Percentiles rank a stretch among this genome's conserved stretches.
These are phyloP conservation scores for Euphorbia schlechtendalii DNA, from an alignment of 441 rosid genomes.

Conservation along the genomic window DNA sequence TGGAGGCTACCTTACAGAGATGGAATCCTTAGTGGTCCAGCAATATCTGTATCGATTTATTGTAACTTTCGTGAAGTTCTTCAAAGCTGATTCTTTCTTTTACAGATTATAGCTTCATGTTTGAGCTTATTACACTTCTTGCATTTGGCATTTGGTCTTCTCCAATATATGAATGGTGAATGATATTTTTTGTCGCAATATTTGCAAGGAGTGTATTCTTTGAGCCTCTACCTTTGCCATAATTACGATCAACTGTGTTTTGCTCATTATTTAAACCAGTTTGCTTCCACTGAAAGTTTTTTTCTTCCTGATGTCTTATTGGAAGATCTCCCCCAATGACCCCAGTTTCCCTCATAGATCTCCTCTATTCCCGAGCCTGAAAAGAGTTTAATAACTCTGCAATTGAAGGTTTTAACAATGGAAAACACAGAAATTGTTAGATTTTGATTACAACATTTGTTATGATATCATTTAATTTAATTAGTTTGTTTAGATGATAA, in stretches of 20 bases:
- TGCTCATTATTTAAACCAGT: too few species aligned
- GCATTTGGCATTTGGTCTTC: background rate
- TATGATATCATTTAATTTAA: too few species aligned
- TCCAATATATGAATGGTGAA: background rate
- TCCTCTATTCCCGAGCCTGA: too few species aligned
- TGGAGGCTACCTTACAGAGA: background rate
- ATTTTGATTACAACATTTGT: too few species aligned
- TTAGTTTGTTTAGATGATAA: too few species aligned
- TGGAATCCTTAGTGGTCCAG: background rate
- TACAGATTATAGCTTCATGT: background rate
- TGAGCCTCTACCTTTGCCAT: background rate
- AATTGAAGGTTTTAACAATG: too few species aligned
- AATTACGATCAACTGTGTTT: too few species aligned
- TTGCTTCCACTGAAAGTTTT: too few species aligned
- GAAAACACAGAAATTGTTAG: too few species aligned
- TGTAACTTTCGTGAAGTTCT: background rate
- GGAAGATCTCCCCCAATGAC: background rate
- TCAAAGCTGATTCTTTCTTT: background rate
- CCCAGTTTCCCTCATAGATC: background rate
- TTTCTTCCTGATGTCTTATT: background rate
- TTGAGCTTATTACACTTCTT: too few species aligned
- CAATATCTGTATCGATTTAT: background rate
- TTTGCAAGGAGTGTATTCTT: background rate
- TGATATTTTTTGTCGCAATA: background rate
- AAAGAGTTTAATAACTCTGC: background rate